Percentiles rank a stretch among this genome's conserved stretches.
These are phyloP conservation scores for Blumeria graminis DNA, from an alignment of 2,329 filamentous ascomycete genomes.

Conservation along the genomic window DNA sequence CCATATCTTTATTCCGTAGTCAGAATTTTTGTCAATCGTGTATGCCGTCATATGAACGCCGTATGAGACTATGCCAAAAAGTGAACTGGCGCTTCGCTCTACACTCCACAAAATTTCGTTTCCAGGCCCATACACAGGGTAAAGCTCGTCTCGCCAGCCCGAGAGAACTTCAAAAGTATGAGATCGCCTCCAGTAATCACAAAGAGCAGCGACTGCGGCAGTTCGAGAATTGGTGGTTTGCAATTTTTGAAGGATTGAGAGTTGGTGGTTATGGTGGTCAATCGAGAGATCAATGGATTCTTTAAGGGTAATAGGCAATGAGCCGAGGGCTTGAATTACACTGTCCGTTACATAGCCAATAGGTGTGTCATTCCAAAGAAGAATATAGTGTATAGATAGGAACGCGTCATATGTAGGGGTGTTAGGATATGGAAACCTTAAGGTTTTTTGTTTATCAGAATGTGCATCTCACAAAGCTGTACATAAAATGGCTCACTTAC, in stretches of 20 bases:
- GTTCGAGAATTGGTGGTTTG: conserved; percentile 39
- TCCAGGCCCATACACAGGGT: conserved; percentile 45
- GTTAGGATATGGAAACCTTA: conserved; percentile 55
- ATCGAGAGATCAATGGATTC: conserved; percentile 29
- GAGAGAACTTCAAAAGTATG: conserved; percentile 47
- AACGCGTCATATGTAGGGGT: conserved; percentile 28
- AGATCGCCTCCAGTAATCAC: conserved; percentile 43
- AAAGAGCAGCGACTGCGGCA: conserved; percentile 27
- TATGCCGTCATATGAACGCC: conserved; percentile 67
- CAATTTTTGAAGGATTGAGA: conserved; percentile 33
- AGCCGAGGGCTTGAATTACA: conserved; percentile 24
- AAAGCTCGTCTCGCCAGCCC: conserved; percentile 62
- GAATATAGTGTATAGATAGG: conserved; percentile 39
- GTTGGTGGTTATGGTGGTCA: conserved; percentile 31
- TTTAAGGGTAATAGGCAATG: conserved; percentile 24
- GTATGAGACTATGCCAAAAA: conserved; percentile 57
- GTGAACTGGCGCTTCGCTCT: conserved; percentile 48
- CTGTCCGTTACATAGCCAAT: conserved; percentile 35
- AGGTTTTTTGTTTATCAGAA: not conserved
- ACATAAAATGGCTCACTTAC: conserved; percentile 18
- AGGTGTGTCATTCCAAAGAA: conserved; percentile 31
- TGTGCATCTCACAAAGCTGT: not conserved
- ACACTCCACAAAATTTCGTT: conserved; percentile 44
- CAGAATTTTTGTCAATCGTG: conserved; percentile 22
- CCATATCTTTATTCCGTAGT: conserved; percentile 52